Evolutionary conservation across 306 rosid species (phyloP).

Genomic region (Corylus americana): DNA sequence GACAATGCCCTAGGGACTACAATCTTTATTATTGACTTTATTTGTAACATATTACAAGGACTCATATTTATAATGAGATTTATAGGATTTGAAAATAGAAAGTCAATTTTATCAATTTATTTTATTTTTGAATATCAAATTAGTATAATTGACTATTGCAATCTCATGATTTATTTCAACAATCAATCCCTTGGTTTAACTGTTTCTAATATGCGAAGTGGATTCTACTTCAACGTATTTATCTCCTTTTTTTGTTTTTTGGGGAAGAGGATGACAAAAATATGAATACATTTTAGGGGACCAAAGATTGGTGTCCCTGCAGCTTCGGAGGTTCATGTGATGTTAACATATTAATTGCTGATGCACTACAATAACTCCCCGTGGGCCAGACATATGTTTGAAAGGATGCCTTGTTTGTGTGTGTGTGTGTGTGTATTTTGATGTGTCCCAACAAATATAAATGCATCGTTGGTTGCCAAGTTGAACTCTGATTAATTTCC

Average conservation of each 20-base stretch:
- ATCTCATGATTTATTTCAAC: no score
- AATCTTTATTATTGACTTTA: no score
- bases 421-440: no score
- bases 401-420: neutral
- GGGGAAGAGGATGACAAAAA: neutral
- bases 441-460: neutral
- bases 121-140: no score
- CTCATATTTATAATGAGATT: no score
- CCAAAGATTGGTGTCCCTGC: neutral
- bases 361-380: neutral
- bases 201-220: no score
- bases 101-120: no score
- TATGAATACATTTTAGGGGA: neutral
- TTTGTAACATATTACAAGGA: no score
- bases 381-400: neutral
- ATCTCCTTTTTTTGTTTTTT: neutral
- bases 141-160: no score
- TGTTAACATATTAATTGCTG: neutral
- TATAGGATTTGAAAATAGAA: no score
- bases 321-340: neutral
- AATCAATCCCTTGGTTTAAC: no score
- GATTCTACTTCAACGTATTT: neutral
- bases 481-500: neutral
- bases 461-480: neutral
- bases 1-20: no score